Percentiles rank a stretch among this genome's conserved stretches.
Conservation (phyloP, 108 stramenopile species). For the Heterococcus sp. region DNA sequence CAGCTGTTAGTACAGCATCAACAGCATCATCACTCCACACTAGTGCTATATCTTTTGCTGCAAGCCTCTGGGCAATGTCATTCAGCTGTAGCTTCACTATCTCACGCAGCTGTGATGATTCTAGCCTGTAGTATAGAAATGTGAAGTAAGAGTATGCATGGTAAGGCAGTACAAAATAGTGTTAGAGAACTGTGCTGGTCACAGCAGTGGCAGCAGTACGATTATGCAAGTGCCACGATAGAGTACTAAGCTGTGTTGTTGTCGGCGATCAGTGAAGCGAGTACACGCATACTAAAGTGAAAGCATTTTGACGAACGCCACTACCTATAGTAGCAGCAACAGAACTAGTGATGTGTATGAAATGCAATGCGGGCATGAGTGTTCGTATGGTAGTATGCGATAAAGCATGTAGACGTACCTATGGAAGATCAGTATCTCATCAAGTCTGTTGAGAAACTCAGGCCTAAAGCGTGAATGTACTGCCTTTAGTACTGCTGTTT, state of each 20-base stretch:
- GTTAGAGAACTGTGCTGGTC: background rate
- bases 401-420: background rate
- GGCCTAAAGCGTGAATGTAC: constrained; percentile 66
- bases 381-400: too few species aligned
- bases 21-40: constrained; percentile 18
- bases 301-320: too few species aligned
- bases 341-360: too few species aligned
- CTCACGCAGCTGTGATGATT: background rate
- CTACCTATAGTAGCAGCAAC: too few species aligned
- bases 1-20: constrained; percentile 14
- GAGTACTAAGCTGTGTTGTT: too few species aligned
- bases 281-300: too few species aligned
- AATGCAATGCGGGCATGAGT: background rate
- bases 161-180: background rate
- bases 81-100: background rate
- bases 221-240: too few species aligned
- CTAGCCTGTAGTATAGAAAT: background rate
- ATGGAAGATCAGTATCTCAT: constrained; percentile 86
- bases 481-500: constrained; percentile 48
- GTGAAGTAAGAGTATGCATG: background rate
- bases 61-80: constrained; percentile 11
- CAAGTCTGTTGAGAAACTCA: constrained; percentile 91
- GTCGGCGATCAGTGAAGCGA: too few species aligned
- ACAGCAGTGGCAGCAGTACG: background rate
- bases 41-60: constrained; percentile 32